Percentiles rank a stretch among this genome's conserved stretches.
These are phyloP conservation scores for Lablab purpureus DNA, from an alignment of 306 rosid species.

Conservation along the genomic window DNA sequence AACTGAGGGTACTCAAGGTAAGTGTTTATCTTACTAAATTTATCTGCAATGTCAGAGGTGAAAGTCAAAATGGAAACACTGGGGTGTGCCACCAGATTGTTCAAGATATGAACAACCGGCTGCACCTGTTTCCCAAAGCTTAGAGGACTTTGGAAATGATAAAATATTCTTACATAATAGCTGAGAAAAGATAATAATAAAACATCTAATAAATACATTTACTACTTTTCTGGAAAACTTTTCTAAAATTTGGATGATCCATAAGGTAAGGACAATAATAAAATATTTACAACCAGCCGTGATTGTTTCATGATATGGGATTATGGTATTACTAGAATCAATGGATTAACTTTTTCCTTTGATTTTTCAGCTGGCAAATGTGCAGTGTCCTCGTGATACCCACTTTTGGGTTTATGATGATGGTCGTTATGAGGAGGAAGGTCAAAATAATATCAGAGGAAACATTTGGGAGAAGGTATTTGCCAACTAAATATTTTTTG, in stretches of 20 bases:
- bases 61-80: conserved; percentile 24
- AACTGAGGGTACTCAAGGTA: conserved; percentile 92
- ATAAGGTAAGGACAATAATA: conserved; percentile 3
- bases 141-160: conserved; percentile 17
- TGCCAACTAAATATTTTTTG: conserved; percentile 30
- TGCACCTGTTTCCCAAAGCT: conserved; percentile 22
- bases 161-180: conserved; percentile 18
- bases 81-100: conserved; percentile 6
- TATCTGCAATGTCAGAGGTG: conserved; percentile 32
- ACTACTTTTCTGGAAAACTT: background rate
- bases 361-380: conserved; percentile 86
- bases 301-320: conserved; percentile 1
- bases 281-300: conserved; percentile 26
- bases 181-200: conserved; percentile 11
- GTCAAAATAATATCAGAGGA: conserved; percentile 97
- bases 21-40: conserved; percentile 42
- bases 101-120: conserved; percentile 9
- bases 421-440: conserved; percentile 99
- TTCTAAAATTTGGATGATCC: conserved; percentile 14
- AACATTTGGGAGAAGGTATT: conserved; percentile 99
- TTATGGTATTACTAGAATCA: conserved; percentile 31
- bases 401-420: conserved; percentile 99
- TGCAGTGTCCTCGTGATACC: conserved; percentile 99
- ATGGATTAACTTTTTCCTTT: conserved; percentile 41
- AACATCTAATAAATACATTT: background rate